phyloP scores from a whole-genome alignment of 176 grass and related monocot species.

The Triticum aestivum region DNA sequence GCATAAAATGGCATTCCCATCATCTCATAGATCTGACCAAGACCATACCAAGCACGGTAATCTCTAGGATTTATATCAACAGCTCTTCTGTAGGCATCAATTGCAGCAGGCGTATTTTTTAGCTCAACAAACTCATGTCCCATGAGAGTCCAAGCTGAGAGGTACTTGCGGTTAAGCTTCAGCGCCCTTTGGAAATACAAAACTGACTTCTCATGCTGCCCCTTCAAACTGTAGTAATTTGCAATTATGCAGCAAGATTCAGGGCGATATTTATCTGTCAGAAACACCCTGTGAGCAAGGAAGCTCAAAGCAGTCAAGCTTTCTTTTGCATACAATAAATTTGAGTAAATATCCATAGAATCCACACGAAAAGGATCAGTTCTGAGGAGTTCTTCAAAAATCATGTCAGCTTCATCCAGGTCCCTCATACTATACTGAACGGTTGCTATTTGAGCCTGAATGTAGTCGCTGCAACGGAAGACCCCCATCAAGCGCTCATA shows the following conservation, averaged over 20 bases:
- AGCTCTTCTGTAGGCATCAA: slow-evolving; percentile 89
- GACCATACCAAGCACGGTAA: slow-evolving; percentile 97
- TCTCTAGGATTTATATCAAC: slow-evolving; percentile 98
- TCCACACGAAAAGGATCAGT: slow-evolving; percentile 93
- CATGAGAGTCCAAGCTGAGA: slow-evolving; percentile 99
- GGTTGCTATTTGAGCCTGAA: slow-evolving; percentile 95
- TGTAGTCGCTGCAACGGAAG: slow-evolving; percentile 79
- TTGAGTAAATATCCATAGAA: slow-evolving; percentile 95
- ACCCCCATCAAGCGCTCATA: slow-evolving; percentile 70
- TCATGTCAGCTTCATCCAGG: slow-evolving; percentile 93
- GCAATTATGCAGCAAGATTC: slow-evolving; percentile 99
- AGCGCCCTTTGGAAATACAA: slow-evolving; percentile 84
- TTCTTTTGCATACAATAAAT: slow-evolving; percentile 97
- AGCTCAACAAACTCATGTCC: slow-evolving; percentile 98
- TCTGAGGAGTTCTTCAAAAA: slow-evolving; percentile 97
- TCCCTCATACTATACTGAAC: slow-evolving; percentile 90
- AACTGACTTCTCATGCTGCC: slow-evolving; percentile 92
- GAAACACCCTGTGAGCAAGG: slow-evolving; percentile 95
- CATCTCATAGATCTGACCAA: slow-evolving; percentile 99
- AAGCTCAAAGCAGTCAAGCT: slow-evolving; percentile 85
- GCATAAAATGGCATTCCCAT: slow-evolving; percentile 97
- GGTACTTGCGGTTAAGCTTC: slow-evolving; percentile 94
- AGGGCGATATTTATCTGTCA: slow-evolving; percentile 93
- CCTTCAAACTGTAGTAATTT: slow-evolving; percentile 99
- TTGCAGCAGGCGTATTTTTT: slow-evolving; percentile 96